Percentiles rank a stretch among this genome's conserved stretches.
Evolutionary conservation across 345 rosid species (phyloP).

Genomic region (Microcos paniculata): DNA sequence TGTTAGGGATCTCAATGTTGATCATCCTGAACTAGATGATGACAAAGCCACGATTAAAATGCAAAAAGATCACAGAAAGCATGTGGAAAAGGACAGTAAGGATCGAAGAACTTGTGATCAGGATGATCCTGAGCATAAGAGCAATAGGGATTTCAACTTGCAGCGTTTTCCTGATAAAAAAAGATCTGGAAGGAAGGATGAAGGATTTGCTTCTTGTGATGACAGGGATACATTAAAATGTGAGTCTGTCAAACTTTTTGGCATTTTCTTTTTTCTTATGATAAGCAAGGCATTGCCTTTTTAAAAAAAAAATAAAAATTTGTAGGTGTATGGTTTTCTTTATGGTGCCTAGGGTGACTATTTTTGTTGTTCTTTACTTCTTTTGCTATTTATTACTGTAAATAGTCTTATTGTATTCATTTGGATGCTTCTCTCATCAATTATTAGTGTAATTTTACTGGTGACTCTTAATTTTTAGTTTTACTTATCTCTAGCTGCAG

Average conservation of each 20-base stretch:
- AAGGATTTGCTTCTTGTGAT: slow-evolving; percentile 63
- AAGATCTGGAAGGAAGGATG: slow-evolving; percentile 60
- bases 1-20: slow-evolving; percentile 72
- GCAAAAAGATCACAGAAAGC: slow-evolving; percentile 79
- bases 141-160: slow-evolving; percentile 47
- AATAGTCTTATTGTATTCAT: not conserved
- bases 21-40: slow-evolving; percentile 73
- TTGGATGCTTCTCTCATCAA: slow-evolving; percentile 1
- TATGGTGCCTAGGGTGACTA: not conserved
- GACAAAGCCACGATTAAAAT: slow-evolving; percentile 55
- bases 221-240: slow-evolving; percentile 75
- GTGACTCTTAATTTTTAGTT: not conserved
- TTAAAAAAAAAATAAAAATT: not conserved
- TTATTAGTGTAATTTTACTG: not conserved
- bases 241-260: slow-evolving; percentile 34
- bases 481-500: not conserved
- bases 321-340: not conserved
- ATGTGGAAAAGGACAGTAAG: slow-evolving; percentile 65
- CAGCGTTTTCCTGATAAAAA: slow-evolving; percentile 64
- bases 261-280: not conserved
- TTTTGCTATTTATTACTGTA: not conserved
- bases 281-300: not conserved
- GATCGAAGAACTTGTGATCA: slow-evolving; percentile 71
- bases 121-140: slow-evolving; percentile 72
- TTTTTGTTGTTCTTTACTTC: slow-evolving; percentile 1